A percentile compares a stretch with the other conserved stretches of the same genome.
These are phyloP conservation scores for Helianthus annuus DNA, from an alignment of 129 eudicot genomes.

Conservation along the genomic window HanXRQr2.0-SUNRISE NC_035448.2:108331961-108332460, in stretches of 20 bases:
- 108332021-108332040: too few species aligned
- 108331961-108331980: neutral
- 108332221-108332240: neutral
- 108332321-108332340: constrained; percentile 98
- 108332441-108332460: constrained; percentile 97
- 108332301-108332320: constrained; percentile 96
- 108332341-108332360: constrained; percentile 87
- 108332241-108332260: neutral
- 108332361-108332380: constrained; percentile 98
- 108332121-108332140: neutral
- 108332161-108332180: neutral
- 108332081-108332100: neutral
- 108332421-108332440: constrained; percentile 85
- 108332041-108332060: too few species aligned
- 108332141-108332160: neutral
- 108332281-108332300: constrained; percentile 97
- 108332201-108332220: neutral
- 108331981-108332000: neutral
- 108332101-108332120: constrained; percentile 1
- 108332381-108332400: constrained; percentile 98
- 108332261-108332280: constrained; percentile 27
- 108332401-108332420: constrained; percentile 95
- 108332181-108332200: neutral
- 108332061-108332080: too few species aligned
- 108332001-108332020: too few species aligned